phyloP scores from a whole-genome alignment of 345 rosid species.

The Crucihimalaya himalaica region DNA sequence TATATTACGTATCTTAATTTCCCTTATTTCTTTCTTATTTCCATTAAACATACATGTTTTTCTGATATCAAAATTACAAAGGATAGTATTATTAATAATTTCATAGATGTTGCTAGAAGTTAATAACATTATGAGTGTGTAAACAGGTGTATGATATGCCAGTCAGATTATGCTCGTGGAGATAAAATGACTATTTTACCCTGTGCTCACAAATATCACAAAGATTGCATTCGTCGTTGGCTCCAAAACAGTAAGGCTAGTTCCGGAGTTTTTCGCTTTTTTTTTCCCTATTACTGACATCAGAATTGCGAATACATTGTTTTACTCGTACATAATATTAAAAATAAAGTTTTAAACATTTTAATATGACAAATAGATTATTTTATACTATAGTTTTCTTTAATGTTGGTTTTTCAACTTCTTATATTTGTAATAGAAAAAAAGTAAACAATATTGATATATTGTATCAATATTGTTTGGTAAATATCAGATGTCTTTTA shows the following conservation, averaged over 20 bases:
- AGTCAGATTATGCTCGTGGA: not conserved
- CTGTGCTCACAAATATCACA: constrained; percentile 34
- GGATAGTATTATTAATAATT: not conserved
- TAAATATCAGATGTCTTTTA: no score
- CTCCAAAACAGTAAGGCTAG: constrained; percentile 15
- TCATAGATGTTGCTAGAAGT: not conserved
- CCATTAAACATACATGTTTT: not conserved
- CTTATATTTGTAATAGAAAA: not conserved
- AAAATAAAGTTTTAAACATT: no score
- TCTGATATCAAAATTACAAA: not conserved
- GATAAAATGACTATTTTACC: constrained; percentile 12
- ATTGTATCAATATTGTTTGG: no score
- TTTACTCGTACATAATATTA: no score
- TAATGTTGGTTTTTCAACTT: not conserved
- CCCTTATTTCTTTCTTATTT: not conserved
- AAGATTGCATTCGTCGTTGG: constrained; percentile 31
- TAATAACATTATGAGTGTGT: not conserved
- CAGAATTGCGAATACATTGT: not conserved
- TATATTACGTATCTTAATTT: constrained; percentile 2
- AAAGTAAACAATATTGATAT: no score
- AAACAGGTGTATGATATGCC: constrained; percentile 26
- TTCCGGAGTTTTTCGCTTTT: not conserved
- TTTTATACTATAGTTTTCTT: no score
- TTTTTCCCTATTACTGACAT: not conserved
- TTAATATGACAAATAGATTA: no score